Evolutionary conservation across 257 asterid genomes (phyloP).

Genomic region (Primulina tabacum): DNA sequence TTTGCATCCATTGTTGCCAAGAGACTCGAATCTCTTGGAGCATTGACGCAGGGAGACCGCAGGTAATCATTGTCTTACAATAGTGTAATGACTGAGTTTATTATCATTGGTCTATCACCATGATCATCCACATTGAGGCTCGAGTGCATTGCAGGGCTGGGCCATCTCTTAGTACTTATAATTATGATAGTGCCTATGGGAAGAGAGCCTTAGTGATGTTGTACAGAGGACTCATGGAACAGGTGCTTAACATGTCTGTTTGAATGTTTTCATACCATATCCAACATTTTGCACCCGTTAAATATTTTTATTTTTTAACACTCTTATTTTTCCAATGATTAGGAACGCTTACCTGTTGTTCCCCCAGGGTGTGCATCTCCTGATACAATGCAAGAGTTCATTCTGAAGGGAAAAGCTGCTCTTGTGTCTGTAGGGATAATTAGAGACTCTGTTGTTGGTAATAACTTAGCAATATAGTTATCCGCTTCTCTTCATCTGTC

Average conservation of each 20-base stretch:
- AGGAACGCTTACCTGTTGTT: slow-evolving; percentile 72
- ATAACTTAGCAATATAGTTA: slow-evolving; percentile 21
- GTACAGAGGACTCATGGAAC: slow-evolving; percentile 84
- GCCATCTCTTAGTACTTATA: slow-evolving; percentile 90
- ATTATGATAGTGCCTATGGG: slow-evolving; percentile 88
- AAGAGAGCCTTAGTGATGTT: slow-evolving; percentile 75
- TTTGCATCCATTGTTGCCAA: slow-evolving; percentile 98
- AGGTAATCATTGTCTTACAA: slow-evolving; percentile 44
- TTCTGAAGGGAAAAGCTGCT: slow-evolving; percentile 79
- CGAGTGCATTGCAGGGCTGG: slow-evolving; percentile 78
- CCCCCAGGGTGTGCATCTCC: slow-evolving; percentile 90
- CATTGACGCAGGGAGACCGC: slow-evolving; percentile 98
- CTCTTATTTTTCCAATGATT: slow-evolving; percentile 20
- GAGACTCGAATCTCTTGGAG: slow-evolving; percentile 97
- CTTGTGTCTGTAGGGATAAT: slow-evolving; percentile 91
- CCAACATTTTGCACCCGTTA: background rate
- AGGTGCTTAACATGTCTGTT: slow-evolving; percentile 42
- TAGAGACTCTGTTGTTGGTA: slow-evolving; percentile 78
- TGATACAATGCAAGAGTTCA: slow-evolving; percentile 62
- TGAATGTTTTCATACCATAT: slow-evolving; percentile 16
- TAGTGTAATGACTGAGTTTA: slow-evolving; percentile 11
- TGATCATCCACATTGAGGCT: slow-evolving; percentile 20
- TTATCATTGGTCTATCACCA: slow-evolving; percentile 14
- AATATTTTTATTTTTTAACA: slow-evolving; percentile 2
- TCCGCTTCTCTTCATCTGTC: slow-evolving; percentile 13